Base-by-base conservation (phyloP, 768 basidiomycete genomes). In the Trametes elegans region DNA sequence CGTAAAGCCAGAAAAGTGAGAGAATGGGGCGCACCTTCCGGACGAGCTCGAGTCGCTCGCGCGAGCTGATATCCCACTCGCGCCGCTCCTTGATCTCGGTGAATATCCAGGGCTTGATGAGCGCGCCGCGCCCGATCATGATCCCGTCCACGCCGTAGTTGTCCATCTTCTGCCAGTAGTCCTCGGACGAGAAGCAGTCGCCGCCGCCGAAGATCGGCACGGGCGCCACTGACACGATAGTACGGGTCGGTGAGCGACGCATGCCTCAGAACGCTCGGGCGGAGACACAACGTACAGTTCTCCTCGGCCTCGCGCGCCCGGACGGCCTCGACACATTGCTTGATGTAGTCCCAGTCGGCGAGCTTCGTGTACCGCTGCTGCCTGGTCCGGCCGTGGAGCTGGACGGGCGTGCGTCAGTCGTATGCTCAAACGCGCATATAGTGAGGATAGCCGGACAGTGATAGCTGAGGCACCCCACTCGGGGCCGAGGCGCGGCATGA, bases 191-290 rank as follows among this genome's bases (percentile, higher is more conserved):
- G 74, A 90, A 99, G 60, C 88, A 90, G 67, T 99, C 97, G 0
- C 97, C 97, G 24, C 93, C 93, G 7, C 97, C 97, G 60, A 98
- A 96, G 40, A 99, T 94, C 0, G 95, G 95, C n/a, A 98, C 78
- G 0, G 88, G 81, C 0, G 85, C 78, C 13, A 95, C 89, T 90
- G 59, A 23, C n/a, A 3, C n/a, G 41, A 6, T 44, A n/a, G 34
- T 11, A n/a, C 13, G 34, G 13, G 34, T 32, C 7, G 7, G 31
- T 32, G 31, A 32, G 31, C 7, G 7, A 35, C n/a, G 34, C 34
- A n/a, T 13, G 34, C 6, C 34, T 11, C 13, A 11, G 11, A 35
- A 35, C 3, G 3, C n/a, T 5, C 3, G 34, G 34, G 34, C 11
- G 11, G 13, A 35, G 13, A 32, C 13, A 13, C 11, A 23, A 46